Percentiles rank a stretch among this genome's conserved stretches.
Evolutionary conservation across 176 grass and related monocot species (phyloP).

Genomic region (Lolium perenne): DNA sequence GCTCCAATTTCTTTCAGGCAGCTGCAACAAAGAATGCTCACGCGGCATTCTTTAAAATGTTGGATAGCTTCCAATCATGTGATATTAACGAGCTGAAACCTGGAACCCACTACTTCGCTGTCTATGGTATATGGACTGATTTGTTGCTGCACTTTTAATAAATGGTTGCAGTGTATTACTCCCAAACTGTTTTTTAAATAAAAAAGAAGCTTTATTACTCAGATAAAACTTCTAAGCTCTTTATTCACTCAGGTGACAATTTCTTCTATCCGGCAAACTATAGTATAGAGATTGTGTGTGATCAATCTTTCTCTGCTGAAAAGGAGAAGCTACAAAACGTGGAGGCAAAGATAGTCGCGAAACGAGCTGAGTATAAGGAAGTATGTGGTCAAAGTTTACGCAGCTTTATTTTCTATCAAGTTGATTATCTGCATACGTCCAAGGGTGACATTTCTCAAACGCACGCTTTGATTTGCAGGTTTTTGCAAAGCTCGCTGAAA

Average conservation of each 20-base stretch:
- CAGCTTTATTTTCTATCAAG: background rate
- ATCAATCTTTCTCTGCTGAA: conserved; percentile 68
- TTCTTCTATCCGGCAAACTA: conserved; percentile 87
- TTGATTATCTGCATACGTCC: background rate
- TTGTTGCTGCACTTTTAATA: background rate
- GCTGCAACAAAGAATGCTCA: conserved; percentile 68
- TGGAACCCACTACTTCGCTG: conserved; percentile 89
- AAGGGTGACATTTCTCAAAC: conserved; percentile 2
- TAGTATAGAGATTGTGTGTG: conserved; percentile 82
- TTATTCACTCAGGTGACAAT: conserved; percentile 73
- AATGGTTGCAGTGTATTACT: background rate
- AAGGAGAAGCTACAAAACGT: conserved; percentile 73
- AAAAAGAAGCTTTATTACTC: too few species aligned
- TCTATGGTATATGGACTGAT: conserved; percentile 69
- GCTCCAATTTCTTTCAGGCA: conserved; percentile 50
- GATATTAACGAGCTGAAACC: conserved; percentile 92
- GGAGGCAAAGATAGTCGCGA: conserved; percentile 73
- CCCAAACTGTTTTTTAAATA: background rate
- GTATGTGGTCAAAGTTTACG: conserved; percentile 39
- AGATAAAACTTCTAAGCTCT: too few species aligned
- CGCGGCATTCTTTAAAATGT: conserved; percentile 87
- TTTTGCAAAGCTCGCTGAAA: conserved; percentile 76
- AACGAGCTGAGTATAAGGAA: conserved; percentile 30
- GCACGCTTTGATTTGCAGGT: conserved; percentile 45
- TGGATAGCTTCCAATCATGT: conserved; percentile 91